Evolutionary conservation across 2,329 filamentous ascomycete genomes (phyloP), one percentile per base, ranked within the genome.

Genomic region (Penicillium oxalicum): DNA sequence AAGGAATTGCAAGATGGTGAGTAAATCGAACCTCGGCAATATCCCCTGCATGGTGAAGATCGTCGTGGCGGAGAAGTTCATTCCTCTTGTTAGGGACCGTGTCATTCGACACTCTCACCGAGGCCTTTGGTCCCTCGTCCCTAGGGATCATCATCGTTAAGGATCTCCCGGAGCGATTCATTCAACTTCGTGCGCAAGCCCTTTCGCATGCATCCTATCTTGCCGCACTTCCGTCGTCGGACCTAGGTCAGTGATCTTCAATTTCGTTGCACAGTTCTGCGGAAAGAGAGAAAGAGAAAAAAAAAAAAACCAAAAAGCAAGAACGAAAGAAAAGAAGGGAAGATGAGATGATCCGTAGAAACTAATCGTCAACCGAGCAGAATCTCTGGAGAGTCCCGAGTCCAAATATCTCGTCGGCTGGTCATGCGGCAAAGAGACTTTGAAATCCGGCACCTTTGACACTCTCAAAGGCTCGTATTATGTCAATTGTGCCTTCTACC

Each of bases 121-220:
- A 86, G 58, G 93, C 93, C 0, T 97, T 98, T 65, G 93, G 93
- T 0, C 89, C 91, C 1, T 82, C 87, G 26, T 95, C 90, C 2
- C 76, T 97, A 9, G 93, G 93, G 0, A 95, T 98, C 45, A 84
- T 98, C 47, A 75, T 97, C n/a, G 91, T 98, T 41, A 89, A 87
- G 65, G 88, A 90, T 64, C 80, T 97, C 0, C 88, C 90, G 0
- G 54, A 77, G 5, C 75, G 81, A 45, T 98, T 95, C 61, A 70
- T 78, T 11, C 70, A 78, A n/a, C 73, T 96, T 38, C 81, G 93
- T 52, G 80, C 80, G 50, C 79, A 80, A 51, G 79, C 94, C 2
- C 77, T 98, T 5, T 93, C 88, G 0, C 93, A 93, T 65, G 83
- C 90, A 4, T 95, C 89, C 0, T 93, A 94, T 65, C 81, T 97